phyloP scores from a whole-genome alignment of 1,284 basidiomycete genomes.

The Ganoderma leucocontextum region DNA sequence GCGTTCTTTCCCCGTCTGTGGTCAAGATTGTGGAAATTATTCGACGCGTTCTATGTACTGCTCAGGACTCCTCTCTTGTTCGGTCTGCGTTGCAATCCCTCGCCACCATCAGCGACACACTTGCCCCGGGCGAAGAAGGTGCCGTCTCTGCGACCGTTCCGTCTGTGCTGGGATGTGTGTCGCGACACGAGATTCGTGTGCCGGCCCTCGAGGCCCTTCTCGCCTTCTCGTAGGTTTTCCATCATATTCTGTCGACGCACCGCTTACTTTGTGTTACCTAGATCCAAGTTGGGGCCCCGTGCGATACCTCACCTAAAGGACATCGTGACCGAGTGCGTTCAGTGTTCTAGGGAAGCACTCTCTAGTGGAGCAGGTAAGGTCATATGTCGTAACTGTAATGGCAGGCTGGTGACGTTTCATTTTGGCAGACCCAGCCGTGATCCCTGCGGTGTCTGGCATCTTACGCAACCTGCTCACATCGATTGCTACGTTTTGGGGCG shows the following conservation, averaged over 20 bases:
- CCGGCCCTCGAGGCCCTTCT: constrained; percentile 63
- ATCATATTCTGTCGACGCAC: background rate
- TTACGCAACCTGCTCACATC: constrained; percentile 64
- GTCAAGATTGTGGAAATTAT: constrained; percentile 60
- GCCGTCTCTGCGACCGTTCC: constrained; percentile 68
- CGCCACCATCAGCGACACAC: constrained; percentile 62
- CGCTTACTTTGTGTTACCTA: background rate
- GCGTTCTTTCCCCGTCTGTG: constrained; percentile 56
- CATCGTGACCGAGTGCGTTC: constrained; percentile 69
- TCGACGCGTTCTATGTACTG: constrained; percentile 54
- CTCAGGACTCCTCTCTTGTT: constrained; percentile 50
- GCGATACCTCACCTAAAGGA: constrained; percentile 84
- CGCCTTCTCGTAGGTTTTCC: constrained; percentile 62
- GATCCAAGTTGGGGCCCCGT: constrained; percentile 83
- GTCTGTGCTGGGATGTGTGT: constrained; percentile 58
- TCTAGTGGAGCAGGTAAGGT: constrained; percentile 42
- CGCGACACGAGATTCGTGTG: constrained; percentile 46
- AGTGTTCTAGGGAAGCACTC: constrained; percentile 52
- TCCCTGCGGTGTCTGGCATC: constrained; percentile 53
- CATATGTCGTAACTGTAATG: background rate
- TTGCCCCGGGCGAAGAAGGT: constrained; percentile 72
- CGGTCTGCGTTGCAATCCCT: constrained; percentile 66
- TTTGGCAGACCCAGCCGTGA: constrained; percentile 31
- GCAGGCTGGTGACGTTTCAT: background rate
- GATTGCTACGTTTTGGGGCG: constrained; percentile 78